Evolutionary conservation across 139 green algal genomes (phyloP).

Genomic region (Tetradesmus obliquus): DNA sequence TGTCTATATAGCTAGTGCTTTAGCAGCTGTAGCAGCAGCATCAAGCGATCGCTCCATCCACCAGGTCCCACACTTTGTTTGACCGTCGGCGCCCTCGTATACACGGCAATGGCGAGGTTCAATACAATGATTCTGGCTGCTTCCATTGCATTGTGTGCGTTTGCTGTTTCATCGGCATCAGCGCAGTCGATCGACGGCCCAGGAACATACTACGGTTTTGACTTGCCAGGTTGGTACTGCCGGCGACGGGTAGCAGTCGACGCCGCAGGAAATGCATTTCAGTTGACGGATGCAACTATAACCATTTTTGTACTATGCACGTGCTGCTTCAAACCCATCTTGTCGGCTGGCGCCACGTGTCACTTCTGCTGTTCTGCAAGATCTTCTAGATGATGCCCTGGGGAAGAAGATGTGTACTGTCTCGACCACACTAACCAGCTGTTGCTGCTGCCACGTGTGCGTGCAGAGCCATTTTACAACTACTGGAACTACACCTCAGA

Average conservation of each 20-base stretch:
- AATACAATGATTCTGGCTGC: not conserved
- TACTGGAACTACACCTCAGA: slow-evolving; percentile 25
- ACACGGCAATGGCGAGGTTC: not conserved
- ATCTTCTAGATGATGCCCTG: no score
- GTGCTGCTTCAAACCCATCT: not conserved
- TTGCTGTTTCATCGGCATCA: not conserved
- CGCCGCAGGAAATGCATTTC: no score
- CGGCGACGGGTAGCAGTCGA: not conserved
- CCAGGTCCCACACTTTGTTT: not conserved
- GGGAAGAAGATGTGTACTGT: no score
- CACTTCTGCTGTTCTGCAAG: not conserved
- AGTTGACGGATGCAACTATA: no score
- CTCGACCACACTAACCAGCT: no score
- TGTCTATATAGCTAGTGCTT: not conserved
- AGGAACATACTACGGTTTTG: slow-evolving; percentile 8
- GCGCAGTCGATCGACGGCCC: not conserved
- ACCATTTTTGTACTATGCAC: no score
- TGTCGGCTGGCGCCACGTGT: not conserved
- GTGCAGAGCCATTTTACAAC: slow-evolving; percentile 18
- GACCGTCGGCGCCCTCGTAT: no score
- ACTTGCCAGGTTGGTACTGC: not conserved
- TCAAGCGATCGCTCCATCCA: not conserved
- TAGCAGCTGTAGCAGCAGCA: no score
- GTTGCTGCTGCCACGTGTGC: not conserved
- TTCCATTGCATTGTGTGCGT: not conserved